phyloP scores from a whole-genome alignment of 1,284 basidiomycete genomes.

The Sutorius eximius region DNA sequence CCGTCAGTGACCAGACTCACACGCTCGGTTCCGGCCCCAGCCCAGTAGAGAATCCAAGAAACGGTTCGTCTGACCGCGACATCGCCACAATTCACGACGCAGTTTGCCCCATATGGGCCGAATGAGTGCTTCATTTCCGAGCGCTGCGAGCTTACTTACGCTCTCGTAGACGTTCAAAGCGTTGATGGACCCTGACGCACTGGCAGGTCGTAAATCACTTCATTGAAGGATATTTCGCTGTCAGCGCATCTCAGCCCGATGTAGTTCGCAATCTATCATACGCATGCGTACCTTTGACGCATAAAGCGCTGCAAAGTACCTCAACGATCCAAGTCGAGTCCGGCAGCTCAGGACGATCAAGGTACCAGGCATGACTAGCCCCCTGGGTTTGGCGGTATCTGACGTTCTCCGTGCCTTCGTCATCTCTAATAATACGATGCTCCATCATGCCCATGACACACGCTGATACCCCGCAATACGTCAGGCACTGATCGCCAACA shows the following conservation, averaged over 20 bases:
- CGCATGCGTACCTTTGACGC: not conserved
- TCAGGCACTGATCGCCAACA: constrained; percentile 11
- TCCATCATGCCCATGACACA: not conserved
- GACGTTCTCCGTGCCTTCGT: not conserved
- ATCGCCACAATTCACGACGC: not conserved
- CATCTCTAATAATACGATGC: not conserved
- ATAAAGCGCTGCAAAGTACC: not conserved
- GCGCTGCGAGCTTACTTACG: not conserved
- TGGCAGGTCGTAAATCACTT: not conserved
- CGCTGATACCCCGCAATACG: not conserved
- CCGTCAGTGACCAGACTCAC: not conserved
- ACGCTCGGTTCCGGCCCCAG: too few species aligned
- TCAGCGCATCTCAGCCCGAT: not conserved
- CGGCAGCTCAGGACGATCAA: constrained; percentile 1
- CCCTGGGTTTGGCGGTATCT: not conserved
- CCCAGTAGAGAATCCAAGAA: not conserved
- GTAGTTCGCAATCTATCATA: not conserved
- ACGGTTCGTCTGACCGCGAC: not conserved
- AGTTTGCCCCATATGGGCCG: not conserved
- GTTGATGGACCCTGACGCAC: not conserved
- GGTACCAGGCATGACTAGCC: not conserved
- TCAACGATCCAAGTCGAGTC: not conserved
- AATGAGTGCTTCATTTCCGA: not conserved
- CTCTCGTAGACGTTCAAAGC: not conserved
- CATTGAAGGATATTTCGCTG: not conserved